Evolutionary conservation across 1,284 basidiomycete species (phyloP), one percentile per base, ranked within the genome.

Genomic region (Apiotrichum sp.): DNA sequence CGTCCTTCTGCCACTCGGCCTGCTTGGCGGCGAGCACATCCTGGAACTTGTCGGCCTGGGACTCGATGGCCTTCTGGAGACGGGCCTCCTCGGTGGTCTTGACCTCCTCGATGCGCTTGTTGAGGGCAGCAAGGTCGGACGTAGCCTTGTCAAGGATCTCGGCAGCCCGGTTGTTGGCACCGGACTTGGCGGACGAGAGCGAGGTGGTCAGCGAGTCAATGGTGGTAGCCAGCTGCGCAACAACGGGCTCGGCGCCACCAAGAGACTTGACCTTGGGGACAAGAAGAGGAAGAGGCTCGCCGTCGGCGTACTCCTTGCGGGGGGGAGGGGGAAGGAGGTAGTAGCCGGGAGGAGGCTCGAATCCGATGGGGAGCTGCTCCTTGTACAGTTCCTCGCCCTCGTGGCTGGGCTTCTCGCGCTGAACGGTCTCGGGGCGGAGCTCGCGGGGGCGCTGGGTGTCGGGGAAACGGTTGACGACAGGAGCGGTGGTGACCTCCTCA

Each of bases 171-270:
- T 86, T 65, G 54, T 59, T 84, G 53, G 80, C 74, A 3, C 84
- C 84, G 1, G 80, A 73, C n/a, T 90, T 86, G 65, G 87, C 87
- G 2, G 66, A 59, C 3, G 73, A 68, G 41, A 97, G 80, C 78
- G 88, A 93, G 10, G 85, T 83, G 16, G 93, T 86, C 50, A 98
- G 86, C 70, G 87, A 84, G 78, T 98, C 95, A 66, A 98, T 98
- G 44, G 92, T 95, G 11, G 84, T 82, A 4, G 93, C 95, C 14
- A 98, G 85, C 73, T 97, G 91, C 1, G 86, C 81, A 60, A 98
- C 87, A 68, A 97, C 86, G 14, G 95, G 93, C 70, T 83, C 82
- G 65, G 95, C 89, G 6, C 86, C 86, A 44, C 80, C 81, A 51
- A 93, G 80, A 54, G 86, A 85, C 54, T 85, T 82, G 55, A 98